A percentile compares a stretch with the other conserved stretches of the same genome.
These are phyloP conservation scores for Amylostereum areolatum DNA, from an alignment of 1,284 basidiomycete genomes.

Conservation along the genomic window DNA sequence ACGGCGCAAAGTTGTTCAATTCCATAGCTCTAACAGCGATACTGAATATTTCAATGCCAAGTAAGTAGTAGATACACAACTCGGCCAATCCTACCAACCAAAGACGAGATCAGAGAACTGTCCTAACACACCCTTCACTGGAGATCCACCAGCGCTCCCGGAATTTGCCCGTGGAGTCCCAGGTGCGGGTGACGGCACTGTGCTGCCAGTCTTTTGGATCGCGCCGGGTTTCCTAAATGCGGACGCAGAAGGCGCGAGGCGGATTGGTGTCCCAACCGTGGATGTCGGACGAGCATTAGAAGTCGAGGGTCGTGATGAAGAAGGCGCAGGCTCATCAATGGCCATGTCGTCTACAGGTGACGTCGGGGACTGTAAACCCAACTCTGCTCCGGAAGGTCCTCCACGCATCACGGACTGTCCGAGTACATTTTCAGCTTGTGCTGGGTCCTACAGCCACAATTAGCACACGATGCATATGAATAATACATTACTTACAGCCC, in stretches of 20 bases:
- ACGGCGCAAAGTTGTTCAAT: too few species aligned
- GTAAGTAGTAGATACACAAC: too few species aligned
- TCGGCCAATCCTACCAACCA: conserved; percentile 46
- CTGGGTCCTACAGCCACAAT: conserved; percentile 40
- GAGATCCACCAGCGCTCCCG: conserved; percentile 22
- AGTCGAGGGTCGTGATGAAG: conserved; percentile 14
- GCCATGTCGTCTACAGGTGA: conserved; percentile 31
- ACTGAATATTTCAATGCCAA: too few species aligned
- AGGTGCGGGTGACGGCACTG: conserved; percentile 7
- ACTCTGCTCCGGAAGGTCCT: conserved; percentile 15
- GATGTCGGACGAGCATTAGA: conserved; percentile 18
- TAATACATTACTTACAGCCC: conserved; percentile 34
- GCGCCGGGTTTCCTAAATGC: conserved; percentile 51
- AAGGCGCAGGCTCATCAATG: conserved; percentile 33
- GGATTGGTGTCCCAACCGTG: conserved; percentile 56
- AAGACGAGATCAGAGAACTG: conserved; percentile 75
- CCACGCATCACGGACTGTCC: conserved; percentile 30
- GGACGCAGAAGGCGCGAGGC: conserved; percentile 60
- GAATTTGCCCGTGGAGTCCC: conserved; percentile 3
- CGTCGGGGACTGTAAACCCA: conserved; percentile 18
- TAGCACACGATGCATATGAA: not conserved
- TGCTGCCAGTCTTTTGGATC: conserved; percentile 4
- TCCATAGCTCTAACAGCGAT: too few species aligned
- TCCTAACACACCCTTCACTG: conserved; percentile 57
- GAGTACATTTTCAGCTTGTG: conserved; percentile 48